Evolutionary conservation across 2,329 filamentous ascomycete species (phyloP).

Genomic region (Pseudogymnoascus sp.): DNA sequence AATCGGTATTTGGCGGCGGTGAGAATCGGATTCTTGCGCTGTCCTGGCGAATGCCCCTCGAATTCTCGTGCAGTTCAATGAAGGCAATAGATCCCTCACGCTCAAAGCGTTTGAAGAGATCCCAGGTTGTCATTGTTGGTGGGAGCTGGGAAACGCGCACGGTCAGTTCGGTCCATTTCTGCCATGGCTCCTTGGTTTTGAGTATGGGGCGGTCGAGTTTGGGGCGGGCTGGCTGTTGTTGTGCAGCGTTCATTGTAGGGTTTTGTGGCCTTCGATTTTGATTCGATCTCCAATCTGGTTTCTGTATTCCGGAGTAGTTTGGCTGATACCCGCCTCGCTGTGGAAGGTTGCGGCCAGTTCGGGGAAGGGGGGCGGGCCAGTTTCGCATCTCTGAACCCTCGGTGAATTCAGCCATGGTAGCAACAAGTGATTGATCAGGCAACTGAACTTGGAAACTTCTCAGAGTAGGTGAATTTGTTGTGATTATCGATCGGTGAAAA

Average conservation of each 20-base stretch:
- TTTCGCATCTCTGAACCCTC: neutral
- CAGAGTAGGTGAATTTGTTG: neutral
- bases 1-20: slow-evolving; percentile 45
- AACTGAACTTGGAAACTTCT: neutral
- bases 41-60: slow-evolving; percentile 32
- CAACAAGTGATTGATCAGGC: neutral
- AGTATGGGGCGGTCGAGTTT: neutral
- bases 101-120: slow-evolving; percentile 47
- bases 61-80: slow-evolving; percentile 48
- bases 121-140: slow-evolving; percentile 30
- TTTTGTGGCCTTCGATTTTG: neutral
- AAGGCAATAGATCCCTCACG: slow-evolving; percentile 45
- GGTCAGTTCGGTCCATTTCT: slow-evolving; percentile 27
- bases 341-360: neutral
- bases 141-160: slow-evolving; percentile 29
- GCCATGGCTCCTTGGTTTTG: slow-evolving; percentile 25
- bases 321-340: neutral
- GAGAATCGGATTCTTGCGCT: slow-evolving; percentile 48
- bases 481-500: too few relatives aligned
- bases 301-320: neutral
- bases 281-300: neutral
- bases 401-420: neutral
- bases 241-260: neutral
- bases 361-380: neutral
- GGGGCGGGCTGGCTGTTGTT: neutral